Conservation (phyloP, 1,139 yeast genomes). For the Kurtzmaniella quercitrusa region DNA sequence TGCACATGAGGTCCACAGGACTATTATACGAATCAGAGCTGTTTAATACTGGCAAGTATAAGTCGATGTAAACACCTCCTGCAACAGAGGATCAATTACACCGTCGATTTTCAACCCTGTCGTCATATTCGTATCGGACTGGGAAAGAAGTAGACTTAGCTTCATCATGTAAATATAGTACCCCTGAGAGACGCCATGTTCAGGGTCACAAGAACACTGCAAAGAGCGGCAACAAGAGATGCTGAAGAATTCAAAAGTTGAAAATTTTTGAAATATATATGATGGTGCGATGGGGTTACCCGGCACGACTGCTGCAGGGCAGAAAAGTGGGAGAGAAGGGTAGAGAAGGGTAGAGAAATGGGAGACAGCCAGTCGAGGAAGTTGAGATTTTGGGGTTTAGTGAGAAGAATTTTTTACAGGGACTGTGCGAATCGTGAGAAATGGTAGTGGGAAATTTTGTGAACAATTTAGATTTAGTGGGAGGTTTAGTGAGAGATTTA, state of each 20-base stretch:
- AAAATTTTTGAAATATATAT: background rate
- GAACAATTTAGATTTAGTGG: no score
- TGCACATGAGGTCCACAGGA: background rate
- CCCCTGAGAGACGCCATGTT: background rate
- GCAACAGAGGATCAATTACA: slow-evolving; percentile 31
- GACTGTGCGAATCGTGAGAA: background rate
- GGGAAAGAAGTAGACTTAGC: slow-evolving; percentile 71
- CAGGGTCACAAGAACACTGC: slow-evolving; percentile 2
- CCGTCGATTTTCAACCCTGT: slow-evolving; percentile 67
- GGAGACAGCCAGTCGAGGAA: background rate
- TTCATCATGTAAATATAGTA: slow-evolving; percentile 41
- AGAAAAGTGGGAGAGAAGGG: background rate
- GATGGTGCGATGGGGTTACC: background rate
- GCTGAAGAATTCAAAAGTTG: background rate
- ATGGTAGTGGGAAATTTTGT: no score
- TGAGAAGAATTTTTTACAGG: background rate
- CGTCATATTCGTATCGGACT: slow-evolving; percentile 85
- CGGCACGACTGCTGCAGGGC: background rate
- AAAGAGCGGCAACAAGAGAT: background rate
- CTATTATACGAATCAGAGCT: slow-evolving; percentile 51
- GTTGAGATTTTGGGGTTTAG: background rate
- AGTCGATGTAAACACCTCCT: slow-evolving; percentile 44
- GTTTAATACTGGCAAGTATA: slow-evolving; percentile 86
- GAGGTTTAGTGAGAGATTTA: no score
- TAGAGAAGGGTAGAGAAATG: background rate